Conservation (phyloP, 2,329 filamentous ascomycete species). For the Aspergillus sergii region DNA sequence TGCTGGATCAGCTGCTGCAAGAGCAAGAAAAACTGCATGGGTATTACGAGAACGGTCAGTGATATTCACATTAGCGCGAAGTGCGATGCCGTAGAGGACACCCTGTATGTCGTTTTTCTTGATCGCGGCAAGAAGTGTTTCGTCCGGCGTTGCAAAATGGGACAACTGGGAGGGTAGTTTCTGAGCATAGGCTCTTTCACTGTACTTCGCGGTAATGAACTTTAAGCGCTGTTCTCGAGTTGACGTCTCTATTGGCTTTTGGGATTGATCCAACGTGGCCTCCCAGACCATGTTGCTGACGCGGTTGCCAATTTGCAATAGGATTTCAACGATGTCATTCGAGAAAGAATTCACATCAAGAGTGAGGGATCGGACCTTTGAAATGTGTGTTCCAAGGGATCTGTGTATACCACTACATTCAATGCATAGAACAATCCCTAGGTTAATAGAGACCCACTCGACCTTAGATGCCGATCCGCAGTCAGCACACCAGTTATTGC, state of each 20-base stretch:
- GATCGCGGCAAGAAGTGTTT: conserved; percentile 86
- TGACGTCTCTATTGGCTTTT: conserved; percentile 75
- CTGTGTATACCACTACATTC: conserved; percentile 98
- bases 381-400: conserved; percentile 94
- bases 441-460: conserved; percentile 98
- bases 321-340: conserved; percentile 90
- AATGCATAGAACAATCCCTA: conserved; percentile 94
- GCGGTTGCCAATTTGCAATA: conserved; percentile 88
- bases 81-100: conserved; percentile 85
- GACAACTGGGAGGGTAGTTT: conserved; percentile 72
- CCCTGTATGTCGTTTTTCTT: conserved; percentile 96
- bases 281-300: conserved; percentile 98
- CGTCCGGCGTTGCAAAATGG: conserved; percentile 76
- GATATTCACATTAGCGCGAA: conserved; percentile 84
- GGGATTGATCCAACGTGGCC: conserved; percentile 71
- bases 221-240: conserved; percentile 87
- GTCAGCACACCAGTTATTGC: conserved; percentile 92
- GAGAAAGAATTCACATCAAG: conserved; percentile 96
- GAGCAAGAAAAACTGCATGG: conserved; percentile 84
- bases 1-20: conserved; percentile 90
- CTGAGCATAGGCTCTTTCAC: conserved; percentile 79
- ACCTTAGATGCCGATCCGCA: conserved; percentile 90
- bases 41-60: conserved; percentile 84
- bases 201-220: conserved; percentile 95
- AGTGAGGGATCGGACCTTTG: conserved; percentile 92